Conservation (phyloP, 2,329 filamentous ascomycete genomes). For the Aureobasidium sp. region DNA sequence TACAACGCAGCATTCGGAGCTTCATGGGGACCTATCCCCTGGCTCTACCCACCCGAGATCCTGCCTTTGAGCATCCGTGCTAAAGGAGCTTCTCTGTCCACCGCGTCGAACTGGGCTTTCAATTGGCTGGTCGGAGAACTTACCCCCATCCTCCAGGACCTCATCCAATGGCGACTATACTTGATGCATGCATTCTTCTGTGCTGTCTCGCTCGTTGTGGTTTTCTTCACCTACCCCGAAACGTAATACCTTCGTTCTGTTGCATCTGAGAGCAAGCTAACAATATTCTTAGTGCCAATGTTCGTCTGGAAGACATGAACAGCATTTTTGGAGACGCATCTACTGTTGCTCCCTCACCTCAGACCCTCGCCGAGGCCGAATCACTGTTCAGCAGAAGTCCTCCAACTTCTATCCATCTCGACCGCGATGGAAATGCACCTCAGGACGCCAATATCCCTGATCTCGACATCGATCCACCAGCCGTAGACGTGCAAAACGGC, state of each 20-base stretch:
- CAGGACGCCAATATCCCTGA: constrained; percentile 61
- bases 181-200: constrained; percentile 96
- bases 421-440: constrained; percentile 39
- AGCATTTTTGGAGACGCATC: constrained; percentile 88
- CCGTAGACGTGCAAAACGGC: constrained; percentile 46
- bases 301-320: constrained; percentile 96
- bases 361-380: constrained; percentile 69
- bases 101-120: constrained; percentile 95
- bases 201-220: constrained; percentile 87
- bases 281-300: constrained; percentile 52
- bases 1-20: constrained; percentile 98
- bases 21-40: constrained; percentile 96
- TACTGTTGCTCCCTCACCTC: constrained; percentile 72
- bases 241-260: constrained; percentile 39
- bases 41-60: constrained; percentile 98
- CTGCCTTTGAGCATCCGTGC: constrained; percentile 91
- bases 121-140: constrained; percentile 96
- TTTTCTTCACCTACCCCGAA: constrained; percentile 96
- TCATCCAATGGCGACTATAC: constrained; percentile 90
- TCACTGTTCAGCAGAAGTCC: constrained; percentile 78
- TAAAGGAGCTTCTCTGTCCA: constrained; percentile 93
- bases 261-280: neutral
- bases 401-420: constrained; percentile 65
- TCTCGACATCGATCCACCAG: constrained; percentile 72
- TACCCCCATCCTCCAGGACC: constrained; percentile 86